A percentile compares a stretch with the other conserved stretches of the same genome.
Evolutionary conservation across 768 basidiomycete species (phyloP).

Genomic region (Tricholomella constricta): DNA sequence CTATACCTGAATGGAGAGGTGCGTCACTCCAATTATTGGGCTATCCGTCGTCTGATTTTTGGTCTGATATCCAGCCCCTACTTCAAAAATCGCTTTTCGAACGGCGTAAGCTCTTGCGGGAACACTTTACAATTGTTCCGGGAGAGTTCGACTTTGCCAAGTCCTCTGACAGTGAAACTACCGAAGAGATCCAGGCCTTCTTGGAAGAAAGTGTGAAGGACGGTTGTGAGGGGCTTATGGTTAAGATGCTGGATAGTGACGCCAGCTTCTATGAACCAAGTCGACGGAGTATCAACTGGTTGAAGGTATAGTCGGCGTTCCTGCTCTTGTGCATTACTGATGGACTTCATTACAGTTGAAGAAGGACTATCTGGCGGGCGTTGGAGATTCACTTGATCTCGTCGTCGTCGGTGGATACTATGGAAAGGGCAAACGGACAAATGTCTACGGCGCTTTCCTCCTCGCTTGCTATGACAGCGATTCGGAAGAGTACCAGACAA

Average conservation of each 20-base stretch:
- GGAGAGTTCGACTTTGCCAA: constrained; percentile 95
- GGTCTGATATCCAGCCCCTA: constrained; percentile 59
- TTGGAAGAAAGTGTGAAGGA: constrained; percentile 97
- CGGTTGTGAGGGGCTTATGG: constrained; percentile 98
- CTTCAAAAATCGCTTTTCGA: constrained; percentile 73
- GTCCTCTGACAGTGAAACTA: constrained; percentile 84
- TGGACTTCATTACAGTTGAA: constrained; percentile 66
- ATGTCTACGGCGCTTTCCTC: constrained; percentile 97
- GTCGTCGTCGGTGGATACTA: constrained; percentile 98
- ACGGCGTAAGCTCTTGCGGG: constrained; percentile 72
- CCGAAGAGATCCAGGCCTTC: constrained; percentile 93
- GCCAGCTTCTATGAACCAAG: constrained; percentile 96
- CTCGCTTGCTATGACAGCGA: constrained; percentile 97
- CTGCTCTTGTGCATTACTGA: constrained; percentile 4
- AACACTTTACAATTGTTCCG: constrained; percentile 80
- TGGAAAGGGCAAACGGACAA: constrained; percentile 96
- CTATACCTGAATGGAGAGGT: constrained; percentile 98
- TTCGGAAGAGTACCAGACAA: constrained; percentile 92
- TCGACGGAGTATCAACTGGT: constrained; percentile 94
- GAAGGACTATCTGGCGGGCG: constrained; percentile 95
- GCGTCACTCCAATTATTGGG: constrained; percentile 19
- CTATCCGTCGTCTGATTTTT: neutral
- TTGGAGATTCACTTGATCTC: constrained; percentile 96
- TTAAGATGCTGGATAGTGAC: constrained; percentile 95
- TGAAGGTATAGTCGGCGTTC: constrained; percentile 65